phyloP scores from a whole-genome alignment of 495 filamentous ascomycete genomes.

The Xylaria palmicola region DNA sequence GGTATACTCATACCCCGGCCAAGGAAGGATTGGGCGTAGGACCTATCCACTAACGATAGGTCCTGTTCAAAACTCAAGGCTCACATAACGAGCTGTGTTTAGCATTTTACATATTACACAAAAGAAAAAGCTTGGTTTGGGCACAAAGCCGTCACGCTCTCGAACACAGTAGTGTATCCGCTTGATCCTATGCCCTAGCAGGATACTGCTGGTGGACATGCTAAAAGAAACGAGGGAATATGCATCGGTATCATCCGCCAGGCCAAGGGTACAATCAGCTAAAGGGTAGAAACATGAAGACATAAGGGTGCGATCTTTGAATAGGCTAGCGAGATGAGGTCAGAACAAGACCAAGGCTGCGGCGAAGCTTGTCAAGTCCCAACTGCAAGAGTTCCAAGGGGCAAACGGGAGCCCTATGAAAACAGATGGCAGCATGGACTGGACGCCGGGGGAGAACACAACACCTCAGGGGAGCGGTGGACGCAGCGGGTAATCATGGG shows the following conservation, averaged over 20 bases:
- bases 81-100: conserved; percentile 1
- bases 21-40: background rate
- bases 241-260: background rate
- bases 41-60: background rate
- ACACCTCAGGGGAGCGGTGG: conserved; percentile 1
- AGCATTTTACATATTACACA: conserved; percentile 10
- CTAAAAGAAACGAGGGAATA: too few relatives aligned
- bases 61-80: background rate
- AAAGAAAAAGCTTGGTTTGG: conserved; percentile 13
- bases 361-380: background rate
- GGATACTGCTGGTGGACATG: background rate
- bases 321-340: background rate
- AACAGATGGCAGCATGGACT: background rate
- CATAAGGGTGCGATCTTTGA: background rate
- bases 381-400: background rate
- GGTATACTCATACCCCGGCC: background rate
- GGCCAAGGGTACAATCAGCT: background rate
- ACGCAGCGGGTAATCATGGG: conserved; percentile 7
- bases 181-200: background rate
- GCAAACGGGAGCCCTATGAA: background rate
- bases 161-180: background rate
- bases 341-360: background rate
- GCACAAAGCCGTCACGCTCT: conserved; percentile 1
- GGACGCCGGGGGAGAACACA: background rate
- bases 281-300: background rate